Evolutionary conservation across 306 rosid genomes (phyloP).

Genomic region (Oemleria cerasiformis): DNA sequence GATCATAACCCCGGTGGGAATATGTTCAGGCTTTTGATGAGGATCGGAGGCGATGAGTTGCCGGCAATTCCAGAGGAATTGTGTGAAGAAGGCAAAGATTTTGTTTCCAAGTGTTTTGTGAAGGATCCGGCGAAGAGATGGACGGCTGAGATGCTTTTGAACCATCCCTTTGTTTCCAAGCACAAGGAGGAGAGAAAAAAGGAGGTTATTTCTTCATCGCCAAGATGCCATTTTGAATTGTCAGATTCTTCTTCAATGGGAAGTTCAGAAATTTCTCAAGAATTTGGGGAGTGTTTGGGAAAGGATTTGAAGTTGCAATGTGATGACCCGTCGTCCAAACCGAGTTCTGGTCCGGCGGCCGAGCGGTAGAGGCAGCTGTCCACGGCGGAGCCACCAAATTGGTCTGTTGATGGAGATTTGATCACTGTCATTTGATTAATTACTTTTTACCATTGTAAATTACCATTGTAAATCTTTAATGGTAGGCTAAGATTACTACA

Average conservation of each 20-base stretch:
- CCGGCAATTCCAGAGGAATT: slow-evolving; percentile 59
- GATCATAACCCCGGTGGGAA: slow-evolving; percentile 25
- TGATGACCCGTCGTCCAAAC: slow-evolving; percentile 12
- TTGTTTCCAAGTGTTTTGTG: slow-evolving; percentile 54
- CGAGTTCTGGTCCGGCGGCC: slow-evolving; percentile 8
- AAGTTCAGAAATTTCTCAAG: slow-evolving; percentile 24
- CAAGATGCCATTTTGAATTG: slow-evolving; percentile 63
- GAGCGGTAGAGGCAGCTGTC: slow-evolving; percentile 39
- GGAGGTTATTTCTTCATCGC: slow-evolving; percentile 25
- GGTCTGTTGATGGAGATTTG: slow-evolving; percentile 56
- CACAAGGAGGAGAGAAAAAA: slow-evolving; percentile 8
- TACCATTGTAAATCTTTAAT: too few relatives aligned
- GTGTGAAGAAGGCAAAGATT: slow-evolving; percentile 60
- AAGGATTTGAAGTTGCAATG: slow-evolving; percentile 7
- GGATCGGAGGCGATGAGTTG: slow-evolving; percentile 70
- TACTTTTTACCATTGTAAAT: slow-evolving; percentile 7
- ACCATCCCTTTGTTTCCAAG: slow-evolving; percentile 46
- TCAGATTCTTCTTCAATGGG: slow-evolving; percentile 50
- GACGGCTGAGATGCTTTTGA: slow-evolving; percentile 77
- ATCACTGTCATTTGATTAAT: slow-evolving; percentile 39
- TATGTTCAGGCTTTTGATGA: slow-evolving; percentile 42
- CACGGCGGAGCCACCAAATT: slow-evolving; percentile 24
- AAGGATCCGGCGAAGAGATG: slow-evolving; percentile 63
- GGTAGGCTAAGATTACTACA: not conserved
- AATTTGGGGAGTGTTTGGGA: too few relatives aligned